phyloP scores from a whole-genome alignment of 495 filamentous ascomycete species.

The Aspergillus kassunensis region DNA sequence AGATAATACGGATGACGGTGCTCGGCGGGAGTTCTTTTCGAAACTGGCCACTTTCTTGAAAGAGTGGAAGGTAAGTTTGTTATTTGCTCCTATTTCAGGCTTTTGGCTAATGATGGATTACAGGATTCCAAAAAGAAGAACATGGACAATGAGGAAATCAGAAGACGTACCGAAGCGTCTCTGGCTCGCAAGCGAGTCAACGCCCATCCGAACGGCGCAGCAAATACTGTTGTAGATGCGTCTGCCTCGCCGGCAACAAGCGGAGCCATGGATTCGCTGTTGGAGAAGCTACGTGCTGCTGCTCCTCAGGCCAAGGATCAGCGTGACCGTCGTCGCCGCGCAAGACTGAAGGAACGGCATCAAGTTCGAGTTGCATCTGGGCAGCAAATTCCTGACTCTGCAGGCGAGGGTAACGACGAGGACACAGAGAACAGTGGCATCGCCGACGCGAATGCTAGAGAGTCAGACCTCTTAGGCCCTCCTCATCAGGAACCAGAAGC shows the following conservation, averaged over 20 bases:
- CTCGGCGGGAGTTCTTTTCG: constrained; percentile 92
- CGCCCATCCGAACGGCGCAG: constrained; percentile 47
- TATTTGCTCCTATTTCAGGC: neutral
- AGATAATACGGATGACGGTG: constrained; percentile 86
- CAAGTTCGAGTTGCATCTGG: constrained; percentile 87
- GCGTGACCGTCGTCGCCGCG: constrained; percentile 80
- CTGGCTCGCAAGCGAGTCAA: constrained; percentile 86
- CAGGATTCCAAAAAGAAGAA: constrained; percentile 90
- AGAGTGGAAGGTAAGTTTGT: constrained; percentile 75
- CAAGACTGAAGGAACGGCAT: constrained; percentile 84
- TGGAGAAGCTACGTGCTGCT: constrained; percentile 92
- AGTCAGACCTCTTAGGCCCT: constrained; percentile 38
- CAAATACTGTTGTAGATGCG: constrained; percentile 34
- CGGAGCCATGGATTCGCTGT: constrained; percentile 94
- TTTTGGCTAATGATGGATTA: constrained; percentile 4
- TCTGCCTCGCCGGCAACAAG: constrained; percentile 69
- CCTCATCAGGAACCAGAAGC: constrained; percentile 32
- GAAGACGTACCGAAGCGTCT: constrained; percentile 78
- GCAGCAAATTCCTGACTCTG: constrained; percentile 71
- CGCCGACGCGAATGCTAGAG: constrained; percentile 23
- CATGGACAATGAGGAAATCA: constrained; percentile 71
- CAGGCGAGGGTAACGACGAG: constrained; percentile 35
- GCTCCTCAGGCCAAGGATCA: constrained; percentile 85
- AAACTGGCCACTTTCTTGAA: constrained; percentile 88
- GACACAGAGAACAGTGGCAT: constrained; percentile 23